Base-by-base conservation (phyloP, 75 land plant species). In the Pinus tabuliformis region DNA sequence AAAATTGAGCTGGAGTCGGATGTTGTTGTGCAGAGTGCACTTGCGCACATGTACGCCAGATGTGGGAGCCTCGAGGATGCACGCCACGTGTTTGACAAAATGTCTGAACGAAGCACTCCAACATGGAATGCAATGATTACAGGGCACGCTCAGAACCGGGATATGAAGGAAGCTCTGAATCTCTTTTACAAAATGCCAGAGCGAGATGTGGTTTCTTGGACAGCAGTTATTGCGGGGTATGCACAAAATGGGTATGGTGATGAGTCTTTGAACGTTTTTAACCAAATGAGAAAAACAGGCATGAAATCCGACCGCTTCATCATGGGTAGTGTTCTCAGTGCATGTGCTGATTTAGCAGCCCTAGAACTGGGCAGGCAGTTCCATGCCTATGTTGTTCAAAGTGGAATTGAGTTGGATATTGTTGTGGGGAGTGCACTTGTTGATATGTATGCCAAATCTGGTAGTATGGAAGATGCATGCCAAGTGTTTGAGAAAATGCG, bases 61-160 rank as follows among this genome's bases (percentile, higher is more conserved):
- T 90, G 92, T 75, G 88, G 88, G 2, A 71, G 49, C 0, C 33
- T 83, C 30, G 28, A 52, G 4, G 82, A 56, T 59, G 87, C 93
- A 71, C 45, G 80, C 21, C 39, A n/a, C 59, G 83, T 85, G 20
- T 91, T 91, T 62, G 37, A 77, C 45, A 62, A 70, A 18, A 78
- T 86, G 4, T 62, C 74, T 4, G 57, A 21, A 7, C 85, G 74
- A 75, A 73, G 73, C 18, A 82, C 84, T 6, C 78, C 58, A 65
- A 78, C 84, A 45, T 89, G 89, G 88, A 91, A 89, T 81, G 89
- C 93, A n/a, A 39, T 91, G 1, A 89, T 89, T 45, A 77, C 80
- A 60, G 93, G 87, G 0, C 75, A 78, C 65, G 85, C 82, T 3
- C 89, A 89, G 63, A 60, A 60, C 9, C 18, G 58, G 24, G 54